A percentile compares a stretch with the other conserved stretches of the same genome.
Conservation (phyloP, 2,329 filamentous ascomycete species). For the Trichoderma sp. region DNA sequence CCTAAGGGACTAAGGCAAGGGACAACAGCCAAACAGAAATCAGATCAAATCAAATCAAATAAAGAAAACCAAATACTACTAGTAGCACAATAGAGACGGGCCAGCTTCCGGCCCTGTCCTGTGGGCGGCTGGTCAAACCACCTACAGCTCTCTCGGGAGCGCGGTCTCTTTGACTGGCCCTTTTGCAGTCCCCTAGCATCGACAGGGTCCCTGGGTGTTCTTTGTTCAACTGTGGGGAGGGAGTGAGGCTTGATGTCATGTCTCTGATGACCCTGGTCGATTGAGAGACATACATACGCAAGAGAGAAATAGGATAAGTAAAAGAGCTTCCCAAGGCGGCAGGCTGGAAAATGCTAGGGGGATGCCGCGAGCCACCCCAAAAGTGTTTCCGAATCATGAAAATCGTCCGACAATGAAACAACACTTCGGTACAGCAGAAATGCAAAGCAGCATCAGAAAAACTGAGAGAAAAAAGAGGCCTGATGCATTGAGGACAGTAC, state of each 20-base stretch:
- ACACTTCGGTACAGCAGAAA: neutral
- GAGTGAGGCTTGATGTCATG: slow-evolving; percentile 16
- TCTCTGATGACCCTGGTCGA: slow-evolving; percentile 15
- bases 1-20: neutral
- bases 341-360: neutral
- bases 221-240: slow-evolving; percentile 2
- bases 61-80: neutral
- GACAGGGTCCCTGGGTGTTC: neutral
- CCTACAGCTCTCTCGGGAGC: neutral
- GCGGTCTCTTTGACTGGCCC: neutral
- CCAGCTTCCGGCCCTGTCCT: neutral
- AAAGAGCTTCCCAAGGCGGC: slow-evolving; percentile 2
- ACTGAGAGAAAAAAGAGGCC: neutral
- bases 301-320: neutral
- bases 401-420: slow-evolving; percentile 8
- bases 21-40: neutral
- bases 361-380: neutral
- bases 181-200: neutral
- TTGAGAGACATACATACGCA: neutral
- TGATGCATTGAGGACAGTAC: neutral
- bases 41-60: neutral
- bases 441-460: too few relatives aligned
- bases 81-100: neutral
- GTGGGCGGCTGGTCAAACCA: slow-evolving; percentile 13
- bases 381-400: neutral